Conservation (phyloP, 1,284 basidiomycete species). For the Rhizoctonia solani region DNA sequence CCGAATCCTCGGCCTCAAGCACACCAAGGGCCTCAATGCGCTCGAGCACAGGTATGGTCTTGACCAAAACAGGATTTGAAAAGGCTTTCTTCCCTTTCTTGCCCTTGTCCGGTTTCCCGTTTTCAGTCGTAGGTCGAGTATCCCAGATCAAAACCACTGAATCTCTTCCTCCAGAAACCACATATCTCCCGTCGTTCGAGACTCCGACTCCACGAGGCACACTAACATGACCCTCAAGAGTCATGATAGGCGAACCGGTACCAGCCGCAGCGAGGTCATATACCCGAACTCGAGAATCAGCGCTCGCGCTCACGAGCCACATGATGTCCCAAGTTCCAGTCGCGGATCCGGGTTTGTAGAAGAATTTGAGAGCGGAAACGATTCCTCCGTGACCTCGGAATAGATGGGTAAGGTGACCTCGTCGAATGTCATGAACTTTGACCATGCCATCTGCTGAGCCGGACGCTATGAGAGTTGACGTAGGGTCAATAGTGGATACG, state of each 20-base stretch:
- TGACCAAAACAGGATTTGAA: conserved; percentile 63
- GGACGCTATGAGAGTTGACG: conserved; percentile 88
- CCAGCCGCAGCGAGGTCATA: conserved; percentile 78
- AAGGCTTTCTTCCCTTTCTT: conserved; percentile 58
- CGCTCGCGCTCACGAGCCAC: conserved; percentile 79
- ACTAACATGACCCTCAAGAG: conserved; percentile 89
- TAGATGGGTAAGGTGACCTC: conserved; percentile 90
- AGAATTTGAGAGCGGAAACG: conserved; percentile 86
- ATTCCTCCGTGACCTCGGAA: conserved; percentile 97
- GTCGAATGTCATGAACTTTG: conserved; percentile 92
- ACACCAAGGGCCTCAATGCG: conserved; percentile 86
- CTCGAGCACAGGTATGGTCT: conserved; percentile 85
- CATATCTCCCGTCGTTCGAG: conserved; percentile 81
- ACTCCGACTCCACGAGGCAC: conserved; percentile 87
- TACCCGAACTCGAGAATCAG: conserved; percentile 86
- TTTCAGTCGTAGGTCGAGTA: conserved; percentile 46
- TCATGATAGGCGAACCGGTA: conserved; percentile 65
- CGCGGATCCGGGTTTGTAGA: conserved; percentile 54
- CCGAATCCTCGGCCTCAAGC: conserved; percentile 54
- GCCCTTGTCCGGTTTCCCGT: conserved; percentile 43
- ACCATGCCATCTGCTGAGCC: conserved; percentile 95
- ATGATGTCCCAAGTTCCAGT: conserved; percentile 39
- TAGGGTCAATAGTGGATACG: conserved; percentile 83
- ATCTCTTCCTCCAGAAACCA: conserved; percentile 88
- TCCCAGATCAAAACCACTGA: conserved; percentile 92